These are phyloP conservation scores for Rubus parviflorus DNA, from an alignment of 306 rosid genomes.

Conservation along the genomic window DNA sequence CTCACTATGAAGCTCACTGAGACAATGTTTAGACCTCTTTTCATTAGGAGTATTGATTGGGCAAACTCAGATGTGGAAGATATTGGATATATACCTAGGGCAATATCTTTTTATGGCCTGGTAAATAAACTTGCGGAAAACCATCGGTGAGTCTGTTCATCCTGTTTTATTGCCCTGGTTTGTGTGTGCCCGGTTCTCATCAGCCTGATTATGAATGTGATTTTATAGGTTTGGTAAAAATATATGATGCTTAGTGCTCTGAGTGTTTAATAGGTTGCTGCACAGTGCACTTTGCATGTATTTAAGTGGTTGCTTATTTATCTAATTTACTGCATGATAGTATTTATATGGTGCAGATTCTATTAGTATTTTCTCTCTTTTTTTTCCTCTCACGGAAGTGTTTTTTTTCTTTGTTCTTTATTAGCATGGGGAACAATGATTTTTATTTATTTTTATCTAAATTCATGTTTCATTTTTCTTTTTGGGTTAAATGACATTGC, in stretches of 20 bases:
- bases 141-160: slow-evolving; percentile 63
- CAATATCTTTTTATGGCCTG: slow-evolving; percentile 83
- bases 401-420: not conserved
- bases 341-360: not conserved
- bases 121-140: slow-evolving; percentile 75
- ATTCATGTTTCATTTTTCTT: not conserved
- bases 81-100: slow-evolving; percentile 57
- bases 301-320: not conserved
- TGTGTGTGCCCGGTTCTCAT: not conserved
- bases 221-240: not conserved
- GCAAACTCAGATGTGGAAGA: slow-evolving; percentile 65
- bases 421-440: not conserved
- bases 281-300: not conserved
- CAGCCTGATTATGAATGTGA: not conserved
- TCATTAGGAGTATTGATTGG: slow-evolving; percentile 86
- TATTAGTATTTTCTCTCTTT: not conserved
- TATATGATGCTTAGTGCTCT: not conserved
- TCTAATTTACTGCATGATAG: not conserved
- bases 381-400: not conserved
- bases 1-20: slow-evolving; percentile 87
- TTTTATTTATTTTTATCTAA: not conserved
- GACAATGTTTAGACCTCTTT: slow-evolving; percentile 86
- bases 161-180: not conserved
- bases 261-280: not conserved
- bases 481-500: not conserved